Conservation (phyloP, 257 asterid species). For the Anisodus tanguticus region DNA sequence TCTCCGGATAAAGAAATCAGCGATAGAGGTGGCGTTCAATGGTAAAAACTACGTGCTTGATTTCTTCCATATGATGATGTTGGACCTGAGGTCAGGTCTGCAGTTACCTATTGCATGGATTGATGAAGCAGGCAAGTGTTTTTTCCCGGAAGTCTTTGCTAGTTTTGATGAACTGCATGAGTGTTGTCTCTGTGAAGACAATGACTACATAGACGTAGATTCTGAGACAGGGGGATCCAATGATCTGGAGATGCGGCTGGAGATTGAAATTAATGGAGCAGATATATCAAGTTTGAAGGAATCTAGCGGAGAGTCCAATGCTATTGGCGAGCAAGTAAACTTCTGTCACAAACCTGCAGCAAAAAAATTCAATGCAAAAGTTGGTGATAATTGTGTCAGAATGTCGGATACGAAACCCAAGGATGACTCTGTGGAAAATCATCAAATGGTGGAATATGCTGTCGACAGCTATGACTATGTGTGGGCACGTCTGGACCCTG, state of each 20-base stretch:
- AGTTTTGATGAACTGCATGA: constrained; percentile 42
- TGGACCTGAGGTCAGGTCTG: constrained; percentile 69
- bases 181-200: constrained; percentile 36
- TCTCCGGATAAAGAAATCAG: constrained; percentile 59
- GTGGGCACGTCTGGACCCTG: constrained; percentile 41
- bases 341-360: constrained; percentile 43
- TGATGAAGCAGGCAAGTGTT: constrained; percentile 77
- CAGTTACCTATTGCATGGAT: constrained; percentile 84
- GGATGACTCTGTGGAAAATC: constrained; percentile 41
- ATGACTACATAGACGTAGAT: constrained; percentile 36
- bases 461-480: constrained; percentile 31
- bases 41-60: constrained; percentile 57
- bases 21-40: constrained; percentile 59
- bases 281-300: constrained; percentile 52
- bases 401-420: constrained; percentile 41
- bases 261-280: constrained; percentile 68
- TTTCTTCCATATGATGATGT: constrained; percentile 69
- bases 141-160: constrained; percentile 69
- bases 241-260: constrained; percentile 70
- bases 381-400: constrained; percentile 43
- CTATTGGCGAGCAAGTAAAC: constrained; percentile 46
- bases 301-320: constrained; percentile 75
- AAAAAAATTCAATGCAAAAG: constrained; percentile 47
- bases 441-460: constrained; percentile 37
- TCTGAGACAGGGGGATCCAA: constrained; percentile 45